Percentiles rank a stretch among this genome's conserved stretches.
phyloP scores from a whole-genome alignment of 1,139 yeast species.

The Sugiyamaella castrensis region DNA sequence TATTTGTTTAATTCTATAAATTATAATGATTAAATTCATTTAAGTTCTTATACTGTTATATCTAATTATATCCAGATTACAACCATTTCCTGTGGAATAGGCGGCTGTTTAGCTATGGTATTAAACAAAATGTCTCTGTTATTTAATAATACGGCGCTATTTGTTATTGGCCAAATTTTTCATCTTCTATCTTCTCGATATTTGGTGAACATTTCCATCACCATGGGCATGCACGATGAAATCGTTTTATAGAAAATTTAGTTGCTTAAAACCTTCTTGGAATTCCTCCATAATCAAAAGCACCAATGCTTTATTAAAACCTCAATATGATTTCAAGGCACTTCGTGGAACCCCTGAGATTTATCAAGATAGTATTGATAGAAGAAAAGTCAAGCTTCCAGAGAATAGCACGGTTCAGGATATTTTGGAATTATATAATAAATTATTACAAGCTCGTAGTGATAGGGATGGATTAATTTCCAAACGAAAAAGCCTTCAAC shows the following conservation, averaged over 20 bases:
- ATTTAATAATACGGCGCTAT: no score
- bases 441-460: constrained; percentile 24
- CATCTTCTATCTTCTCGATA: no score
- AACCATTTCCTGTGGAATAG: no score
- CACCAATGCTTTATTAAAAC: constrained; percentile 31
- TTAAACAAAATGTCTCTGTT: no score
- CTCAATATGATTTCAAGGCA: constrained; percentile 50
- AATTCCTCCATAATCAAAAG: constrained; percentile 3
- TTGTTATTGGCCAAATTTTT: no score
- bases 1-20: no score
- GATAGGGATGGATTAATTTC: constrained; percentile 29
- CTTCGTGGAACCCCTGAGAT: constrained; percentile 42
- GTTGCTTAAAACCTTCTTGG: constrained; percentile 6
- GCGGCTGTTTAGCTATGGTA: no score
- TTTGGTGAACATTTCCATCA: no score
- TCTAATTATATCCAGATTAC: no score
- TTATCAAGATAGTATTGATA: constrained; percentile 47
- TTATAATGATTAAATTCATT: no score
- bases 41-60: no score
- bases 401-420: constrained; percentile 38
- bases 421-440: constrained; percentile 32
- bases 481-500: constrained; percentile 30
- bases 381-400: constrained; percentile 44
- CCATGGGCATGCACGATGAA: no score
- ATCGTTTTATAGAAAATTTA: constrained; percentile 1